Evolutionary conservation across 805 yeast genomes (phyloP), one percentile per base, ranked within the genome.

Genomic region (Cyberlindnera xylosilytica): DNA sequence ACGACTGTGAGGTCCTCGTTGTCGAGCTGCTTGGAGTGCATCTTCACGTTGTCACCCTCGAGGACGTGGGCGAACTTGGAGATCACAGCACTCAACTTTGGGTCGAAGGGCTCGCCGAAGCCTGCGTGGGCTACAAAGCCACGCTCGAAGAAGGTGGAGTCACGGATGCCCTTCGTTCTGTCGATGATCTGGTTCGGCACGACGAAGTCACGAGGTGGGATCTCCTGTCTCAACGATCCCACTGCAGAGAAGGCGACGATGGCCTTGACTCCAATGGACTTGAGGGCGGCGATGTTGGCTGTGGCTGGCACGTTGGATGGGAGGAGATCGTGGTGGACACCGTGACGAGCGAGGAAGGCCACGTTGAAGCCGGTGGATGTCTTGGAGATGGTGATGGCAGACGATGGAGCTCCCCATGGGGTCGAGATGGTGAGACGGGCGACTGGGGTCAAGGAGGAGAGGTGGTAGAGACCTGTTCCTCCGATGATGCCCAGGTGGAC

Each of bases 61-160:
- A 87, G 69, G 19, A 74, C 73, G 38, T 79, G 81, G 33, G 72
- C 72, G 23, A 74, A 68, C 45, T 84, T 78, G 39, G 78, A 71
- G 42, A 93, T 76, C 45, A 86, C 68, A 40, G 78, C 68, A 56
- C 81, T 82, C 57, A 93, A 74, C 48, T 76, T 76, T 44, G 76
- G 66, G 62, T 91, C 97, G 57, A 93, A 93, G 23, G 99, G 99
- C 61, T 91, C 96, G 42, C 99, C 99, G 63, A 93, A 93, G 53
- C 88, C 89, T 33, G 93, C 97, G 64, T 93, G 99, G 16, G 96
- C 99, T 4, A 93, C 99, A 53, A 93, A 81, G 1, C 99, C 99
- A 46, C 74, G 74, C 57, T 85, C 97, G 45, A 69, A 69, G 61
- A 89, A 91, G 16, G 97, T 85, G 13, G 93, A 81, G 12, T 85